Conservation (phyloP, 2,329 filamentous ascomycete genomes). For the Pezicula radicicola region DNA sequence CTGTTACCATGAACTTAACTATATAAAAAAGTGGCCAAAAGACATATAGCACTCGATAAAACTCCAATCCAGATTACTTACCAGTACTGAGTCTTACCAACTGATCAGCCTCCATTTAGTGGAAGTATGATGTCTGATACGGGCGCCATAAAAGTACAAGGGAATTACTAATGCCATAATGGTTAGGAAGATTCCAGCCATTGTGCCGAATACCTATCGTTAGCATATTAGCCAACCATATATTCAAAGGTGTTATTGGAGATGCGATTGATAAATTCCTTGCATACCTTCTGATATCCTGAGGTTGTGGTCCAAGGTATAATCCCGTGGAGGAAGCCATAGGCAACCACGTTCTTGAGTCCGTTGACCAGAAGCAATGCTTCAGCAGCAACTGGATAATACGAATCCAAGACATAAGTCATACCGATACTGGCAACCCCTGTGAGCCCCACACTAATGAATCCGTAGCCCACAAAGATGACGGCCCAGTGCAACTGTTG, state of each 20-base stretch:
- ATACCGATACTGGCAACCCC: slow-evolving; percentile 39
- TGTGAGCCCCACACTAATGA: slow-evolving; percentile 41
- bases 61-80: too few relatives aligned
- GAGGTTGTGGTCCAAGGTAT: slow-evolving; percentile 28
- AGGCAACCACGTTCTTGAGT: slow-evolving; percentile 44
- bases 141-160: neutral
- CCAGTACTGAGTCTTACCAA: too few relatives aligned
- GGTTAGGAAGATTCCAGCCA: neutral
- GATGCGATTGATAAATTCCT: neutral
- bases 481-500: slow-evolving; percentile 37
- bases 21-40: too few relatives aligned
- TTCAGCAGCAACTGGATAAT: slow-evolving; percentile 1
- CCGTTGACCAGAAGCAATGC: slow-evolving; percentile 14
- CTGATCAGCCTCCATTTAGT: neutral
- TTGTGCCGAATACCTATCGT: neutral
- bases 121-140: neutral
- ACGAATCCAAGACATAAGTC: slow-evolving; percentile 37
- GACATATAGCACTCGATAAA: too few relatives aligned
- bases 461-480: slow-evolving; percentile 43
- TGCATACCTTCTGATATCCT: neutral
- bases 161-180: neutral
- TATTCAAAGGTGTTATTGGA: neutral
- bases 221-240: neutral
- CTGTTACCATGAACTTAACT: too few relatives aligned
- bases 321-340: slow-evolving; percentile 42